Conservation (phyloP, 768 basidiomycete genomes). For the Collybiopsis luxurians region DNA sequence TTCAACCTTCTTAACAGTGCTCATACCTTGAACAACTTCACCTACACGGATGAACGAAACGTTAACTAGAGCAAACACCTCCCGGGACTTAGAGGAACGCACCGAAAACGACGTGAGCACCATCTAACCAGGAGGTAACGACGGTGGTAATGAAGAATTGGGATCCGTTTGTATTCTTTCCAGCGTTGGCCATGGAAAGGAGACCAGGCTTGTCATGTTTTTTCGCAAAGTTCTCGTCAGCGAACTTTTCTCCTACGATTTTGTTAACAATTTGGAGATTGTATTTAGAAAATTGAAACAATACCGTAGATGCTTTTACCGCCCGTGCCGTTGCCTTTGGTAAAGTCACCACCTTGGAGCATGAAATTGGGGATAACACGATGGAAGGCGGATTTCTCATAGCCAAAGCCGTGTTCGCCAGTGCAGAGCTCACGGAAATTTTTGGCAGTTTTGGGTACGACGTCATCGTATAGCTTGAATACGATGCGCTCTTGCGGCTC, state of each 20-base stretch:
- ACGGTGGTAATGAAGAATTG: conserved; percentile 99
- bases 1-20: conserved; percentile 6
- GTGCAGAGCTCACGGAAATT: conserved; percentile 84
- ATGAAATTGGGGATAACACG: conserved; percentile 98
- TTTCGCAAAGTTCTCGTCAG: conserved; percentile 25
- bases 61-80: not conserved
- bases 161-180: conserved; percentile 87
- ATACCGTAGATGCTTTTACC: conserved; percentile 86
- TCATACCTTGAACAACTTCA: conserved; percentile 5
- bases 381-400: conserved; percentile 62
- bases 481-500: conserved; percentile 66
- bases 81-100: not conserved
- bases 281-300: too few relatives aligned
- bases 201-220: conserved; percentile 6
- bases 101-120: conserved; percentile 10
- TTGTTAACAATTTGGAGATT: too few relatives aligned
- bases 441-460: conserved; percentile 74
- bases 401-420: conserved; percentile 68
- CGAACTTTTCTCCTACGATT: conserved; percentile 55
- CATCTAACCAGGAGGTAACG: conserved; percentile 88
- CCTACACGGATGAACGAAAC: not conserved
- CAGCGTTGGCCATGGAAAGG: conserved; percentile 80
- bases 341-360: conserved; percentile 91
- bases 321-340: conserved; percentile 92
- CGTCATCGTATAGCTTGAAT: conserved; percentile 81